A percentile compares a stretch with the other conserved stretches of the same genome.
Evolutionary conservation across 2,329 filamentous ascomycete species (phyloP).

Genomic region (Elsinoe fawcettii): DNA sequence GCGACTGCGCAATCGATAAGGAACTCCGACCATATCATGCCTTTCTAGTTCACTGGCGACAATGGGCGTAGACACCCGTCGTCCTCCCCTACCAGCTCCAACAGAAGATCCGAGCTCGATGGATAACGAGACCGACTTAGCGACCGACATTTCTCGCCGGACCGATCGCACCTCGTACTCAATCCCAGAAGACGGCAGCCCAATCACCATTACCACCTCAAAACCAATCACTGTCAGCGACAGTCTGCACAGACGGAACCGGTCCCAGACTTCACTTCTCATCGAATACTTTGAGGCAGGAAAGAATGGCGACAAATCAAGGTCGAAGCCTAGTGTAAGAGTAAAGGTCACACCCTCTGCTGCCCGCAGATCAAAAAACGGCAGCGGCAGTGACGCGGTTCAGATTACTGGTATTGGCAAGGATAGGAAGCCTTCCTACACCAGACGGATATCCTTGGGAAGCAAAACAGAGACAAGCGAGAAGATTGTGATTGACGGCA

Average conservation of each 20-base stretch:
- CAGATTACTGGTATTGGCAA: slow-evolving; percentile 77
- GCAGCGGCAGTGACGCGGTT: slow-evolving; percentile 60
- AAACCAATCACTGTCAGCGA: slow-evolving; percentile 45
- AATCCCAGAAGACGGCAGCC: slow-evolving; percentile 78
- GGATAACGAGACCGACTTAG: slow-evolving; percentile 50
- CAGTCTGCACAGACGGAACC: slow-evolving; percentile 45
- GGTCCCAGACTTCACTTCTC: slow-evolving; percentile 80
- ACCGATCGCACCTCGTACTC: slow-evolving; percentile 68
- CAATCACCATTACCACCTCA: slow-evolving; percentile 81
- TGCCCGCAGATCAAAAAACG: slow-evolving; percentile 43
- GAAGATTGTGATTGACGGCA: slow-evolving; percentile 24
- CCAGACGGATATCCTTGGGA: slow-evolving; percentile 57
- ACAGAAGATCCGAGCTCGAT: slow-evolving; percentile 65
- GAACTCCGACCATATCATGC: not conserved
- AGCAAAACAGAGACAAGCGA: slow-evolving; percentile 31
- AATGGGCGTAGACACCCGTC: slow-evolving; percentile 39
- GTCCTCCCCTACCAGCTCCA: slow-evolving; percentile 63
- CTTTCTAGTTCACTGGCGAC: slow-evolving; percentile 7
- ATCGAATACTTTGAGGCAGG: slow-evolving; percentile 92
- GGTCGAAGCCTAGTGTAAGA: slow-evolving; percentile 72
- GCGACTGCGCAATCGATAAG: slow-evolving; percentile 9
- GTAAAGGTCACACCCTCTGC: slow-evolving; percentile 72
- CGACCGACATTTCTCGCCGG: slow-evolving; percentile 60
- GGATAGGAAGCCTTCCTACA: slow-evolving; percentile 62
- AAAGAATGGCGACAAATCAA: slow-evolving; percentile 53